These are phyloP conservation scores for Ophiocordyceps sinensis DNA, from an alignment of 2,329 filamentous ascomycete genomes.

Conservation along the genomic window DNA sequence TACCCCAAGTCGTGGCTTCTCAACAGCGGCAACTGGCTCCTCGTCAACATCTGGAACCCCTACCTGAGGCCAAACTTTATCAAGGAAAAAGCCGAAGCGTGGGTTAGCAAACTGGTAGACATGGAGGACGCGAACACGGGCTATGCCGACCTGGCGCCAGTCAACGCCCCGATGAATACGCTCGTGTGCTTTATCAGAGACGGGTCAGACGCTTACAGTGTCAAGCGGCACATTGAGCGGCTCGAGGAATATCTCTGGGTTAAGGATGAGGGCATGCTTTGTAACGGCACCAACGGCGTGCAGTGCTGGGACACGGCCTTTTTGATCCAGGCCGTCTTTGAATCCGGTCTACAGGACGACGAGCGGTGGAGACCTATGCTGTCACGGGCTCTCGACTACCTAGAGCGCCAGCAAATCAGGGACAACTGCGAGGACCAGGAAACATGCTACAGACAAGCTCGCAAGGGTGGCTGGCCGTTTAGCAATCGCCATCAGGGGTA, in stretches of 20 bases:
- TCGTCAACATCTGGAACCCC: conserved; percentile 70
- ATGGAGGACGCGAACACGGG: conserved; percentile 92
- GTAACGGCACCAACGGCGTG: conserved; percentile 95
- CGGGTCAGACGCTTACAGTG: conserved; percentile 57
- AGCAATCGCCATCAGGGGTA: conserved; percentile 89
- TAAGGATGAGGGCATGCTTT: conserved; percentile 81
- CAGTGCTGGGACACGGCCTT: conserved; percentile 96
- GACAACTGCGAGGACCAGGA: conserved; percentile 68
- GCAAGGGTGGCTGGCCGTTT: conserved; percentile 93
- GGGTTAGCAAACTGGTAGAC: conserved; percentile 69
- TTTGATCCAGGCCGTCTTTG: conserved; percentile 66
- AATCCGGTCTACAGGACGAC: conserved; percentile 64
- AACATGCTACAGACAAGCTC: conserved; percentile 73
- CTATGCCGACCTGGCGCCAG: conserved; percentile 72
- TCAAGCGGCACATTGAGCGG: conserved; percentile 65
- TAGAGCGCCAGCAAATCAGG: conserved; percentile 82
- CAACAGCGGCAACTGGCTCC: conserved; percentile 60
- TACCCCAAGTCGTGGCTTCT: conserved; percentile 82
- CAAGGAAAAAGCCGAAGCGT: conserved; percentile 59
- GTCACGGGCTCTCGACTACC: conserved; percentile 63
- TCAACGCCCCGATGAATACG: conserved; percentile 85
- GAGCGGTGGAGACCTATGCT: conserved; percentile 73
- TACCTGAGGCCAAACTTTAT: conserved; percentile 55
- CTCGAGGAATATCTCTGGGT: conserved; percentile 84
- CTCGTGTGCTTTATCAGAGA: conserved; percentile 73